Base-by-base conservation (phyloP, 2,329 filamentous ascomycete genomes). In the Scedosporium dehoogii region DNA sequence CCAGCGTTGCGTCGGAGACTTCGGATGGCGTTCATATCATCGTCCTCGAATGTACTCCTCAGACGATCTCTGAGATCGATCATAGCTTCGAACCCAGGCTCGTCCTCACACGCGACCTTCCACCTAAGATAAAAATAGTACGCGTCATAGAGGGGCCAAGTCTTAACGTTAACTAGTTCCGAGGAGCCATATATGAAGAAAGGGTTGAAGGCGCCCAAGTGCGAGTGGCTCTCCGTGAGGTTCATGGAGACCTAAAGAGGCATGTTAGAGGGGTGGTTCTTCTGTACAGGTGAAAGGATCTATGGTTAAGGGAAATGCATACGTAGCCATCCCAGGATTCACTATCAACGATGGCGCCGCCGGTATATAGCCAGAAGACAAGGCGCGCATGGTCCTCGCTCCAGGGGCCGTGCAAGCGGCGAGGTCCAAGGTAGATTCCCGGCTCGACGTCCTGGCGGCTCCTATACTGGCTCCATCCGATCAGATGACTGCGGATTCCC, bases 361-460 rank as follows among this genome's bases (percentile, higher is more conserved):
- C 53, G 16, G 57, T 57, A 21, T 51, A 56, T 14, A 62, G 27
- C 61, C 61, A 62, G 23, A 62, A 62, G 56, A 57, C 48, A 12
- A 58, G 44, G 42, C 21, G 55, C 56, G 46, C 18, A 14, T 41
- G 6, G 6, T 59, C 53, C 46, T 62, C 56, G 10, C 46, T 46
- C 61, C 61, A 62, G 14, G 56, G 56, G 4, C 55, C 61, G 4
- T 55, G 18, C 14, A 62, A 44, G 23, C 16, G 23, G 12, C 64
- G 57, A 12, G 25, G 27, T 9, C 29, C 18, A 38, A 62, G 9
- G 25, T 53, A 16, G 38, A 62, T 38, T 38, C 60, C 60, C 12
- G 53, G 33, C 53, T 62, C 51, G 16, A 62, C 53, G 21, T 58
- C 53, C 53, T 62, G 60, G 33, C 33, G 23, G 53, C 44, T 27